A percentile compares a stretch with the other conserved stretches of the same genome.
phyloP scores from a whole-genome alignment of 106 monocot genomes.

The Iris macrosiphon region DNA sequence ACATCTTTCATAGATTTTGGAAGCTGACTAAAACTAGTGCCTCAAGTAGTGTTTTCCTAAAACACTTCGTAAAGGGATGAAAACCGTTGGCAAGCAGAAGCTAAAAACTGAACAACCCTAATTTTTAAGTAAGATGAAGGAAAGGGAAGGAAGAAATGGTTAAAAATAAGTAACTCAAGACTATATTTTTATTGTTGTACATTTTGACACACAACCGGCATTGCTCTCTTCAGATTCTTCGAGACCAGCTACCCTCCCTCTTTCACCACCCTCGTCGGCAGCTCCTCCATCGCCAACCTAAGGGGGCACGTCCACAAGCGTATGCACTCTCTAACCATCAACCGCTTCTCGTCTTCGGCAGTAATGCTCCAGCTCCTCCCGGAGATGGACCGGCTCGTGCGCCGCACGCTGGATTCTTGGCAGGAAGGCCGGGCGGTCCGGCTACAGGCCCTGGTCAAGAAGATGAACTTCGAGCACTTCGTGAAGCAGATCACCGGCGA shows the following conservation, averaged over 20 bases:
- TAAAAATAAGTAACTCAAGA: too few relatives aligned
- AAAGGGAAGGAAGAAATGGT: too few relatives aligned
- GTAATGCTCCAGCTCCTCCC: conserved; percentile 39
- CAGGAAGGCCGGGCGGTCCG: background rate
- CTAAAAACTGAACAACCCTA: too few relatives aligned
- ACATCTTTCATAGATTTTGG: too few relatives aligned
- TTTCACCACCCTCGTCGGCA: conserved; percentile 60
- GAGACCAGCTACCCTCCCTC: conserved; percentile 73
- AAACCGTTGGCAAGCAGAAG: too few relatives aligned
- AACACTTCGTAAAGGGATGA: too few relatives aligned
- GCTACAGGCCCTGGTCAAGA: conserved; percentile 66
- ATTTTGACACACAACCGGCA: too few relatives aligned
- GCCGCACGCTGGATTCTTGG: conserved; percentile 43
- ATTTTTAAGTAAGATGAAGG: too few relatives aligned
- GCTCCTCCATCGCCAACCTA: conserved; percentile 52
- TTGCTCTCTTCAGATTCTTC: too few relatives aligned
- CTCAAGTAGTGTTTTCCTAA: too few relatives aligned
- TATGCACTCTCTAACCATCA: conserved; percentile 60
- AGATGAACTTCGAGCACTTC: conserved; percentile 68
- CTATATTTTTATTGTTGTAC: too few relatives aligned
- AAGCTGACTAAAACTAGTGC: too few relatives aligned
- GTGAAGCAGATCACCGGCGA: conserved; percentile 70
- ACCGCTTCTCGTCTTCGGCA: conserved; percentile 45
- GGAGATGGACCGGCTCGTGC: conserved; percentile 55
- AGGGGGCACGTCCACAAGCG: conserved; percentile 49